Percentiles rank a stretch among this genome's conserved stretches.
Evolutionary conservation across 2,329 filamentous ascomycete species (phyloP).

Genomic region (Pezicula neosporulosa): DNA sequence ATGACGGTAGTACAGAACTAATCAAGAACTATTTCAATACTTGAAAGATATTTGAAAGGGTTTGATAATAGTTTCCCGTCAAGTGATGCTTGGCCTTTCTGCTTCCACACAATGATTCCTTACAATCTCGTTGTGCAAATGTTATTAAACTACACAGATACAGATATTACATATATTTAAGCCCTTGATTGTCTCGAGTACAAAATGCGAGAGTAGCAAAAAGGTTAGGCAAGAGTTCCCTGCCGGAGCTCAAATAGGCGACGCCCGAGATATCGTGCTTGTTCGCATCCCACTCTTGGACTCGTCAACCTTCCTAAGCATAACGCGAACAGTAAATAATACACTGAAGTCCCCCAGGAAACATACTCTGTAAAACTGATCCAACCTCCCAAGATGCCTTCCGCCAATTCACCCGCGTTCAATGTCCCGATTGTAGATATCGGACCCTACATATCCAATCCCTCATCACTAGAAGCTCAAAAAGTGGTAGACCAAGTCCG

Average conservation of each 20-base stretch:
- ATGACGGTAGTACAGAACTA: too few relatives aligned
- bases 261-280: background rate
- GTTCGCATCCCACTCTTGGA: background rate
- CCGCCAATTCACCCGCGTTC: background rate
- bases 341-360: background rate
- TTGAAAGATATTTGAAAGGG: too few relatives aligned
- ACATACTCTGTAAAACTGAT: background rate
- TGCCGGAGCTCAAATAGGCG: background rate
- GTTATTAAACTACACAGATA: too few relatives aligned
- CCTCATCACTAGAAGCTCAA: constrained; percentile 2
- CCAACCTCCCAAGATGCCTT: background rate
- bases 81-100: too few relatives aligned
- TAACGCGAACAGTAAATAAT: background rate
- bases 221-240: constrained; percentile 22
- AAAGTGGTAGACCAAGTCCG: constrained; percentile 33
- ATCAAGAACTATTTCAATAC: too few relatives aligned
- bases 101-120: too few relatives aligned
- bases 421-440: background rate
- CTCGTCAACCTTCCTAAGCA: background rate
- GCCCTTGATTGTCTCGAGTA: too few relatives aligned
- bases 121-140: too few relatives aligned
- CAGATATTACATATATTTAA: too few relatives aligned
- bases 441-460: constrained; percentile 2
- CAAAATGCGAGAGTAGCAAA: constrained; percentile 14
- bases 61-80: too few relatives aligned